A percentile compares a stretch with the other conserved stretches of the same genome.
These are phyloP conservation scores for Dissophora globulifera DNA, from an alignment of 192 early-diverging fungal species.

Conservation along the genomic window DNA sequence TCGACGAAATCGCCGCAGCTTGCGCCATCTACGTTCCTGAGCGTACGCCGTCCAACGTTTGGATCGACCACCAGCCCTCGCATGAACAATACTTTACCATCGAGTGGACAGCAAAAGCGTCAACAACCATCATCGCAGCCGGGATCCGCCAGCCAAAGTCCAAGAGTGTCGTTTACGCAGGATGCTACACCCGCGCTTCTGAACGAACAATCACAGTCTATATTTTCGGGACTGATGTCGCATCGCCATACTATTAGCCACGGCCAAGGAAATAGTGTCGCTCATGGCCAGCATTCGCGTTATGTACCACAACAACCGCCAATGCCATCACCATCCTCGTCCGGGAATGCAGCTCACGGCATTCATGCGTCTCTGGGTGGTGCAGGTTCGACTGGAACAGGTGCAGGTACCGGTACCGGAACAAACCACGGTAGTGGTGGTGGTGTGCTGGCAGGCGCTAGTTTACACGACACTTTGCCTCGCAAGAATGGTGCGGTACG, in stretches of 20 bases:
- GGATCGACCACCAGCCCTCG: too few relatives aligned
- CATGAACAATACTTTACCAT: too few relatives aligned
- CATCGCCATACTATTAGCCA: slow-evolving; percentile 33
- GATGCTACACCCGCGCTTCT: not conserved
- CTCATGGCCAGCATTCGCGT: too few relatives aligned
- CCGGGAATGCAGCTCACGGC: too few relatives aligned
- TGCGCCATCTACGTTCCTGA: slow-evolving; percentile 8
- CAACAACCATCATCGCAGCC: too few relatives aligned
- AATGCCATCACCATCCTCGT: too few relatives aligned
- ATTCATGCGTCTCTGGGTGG: not conserved
- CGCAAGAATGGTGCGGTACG: not conserved
- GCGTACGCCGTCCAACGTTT: slow-evolving; percentile 3
- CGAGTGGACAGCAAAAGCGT: too few relatives aligned
- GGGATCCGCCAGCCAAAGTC: slow-evolving; percentile 18
- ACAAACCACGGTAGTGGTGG: too few relatives aligned
- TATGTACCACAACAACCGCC: too few relatives aligned
- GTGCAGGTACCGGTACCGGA: not conserved
- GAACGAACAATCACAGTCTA: slow-evolving; percentile 13
- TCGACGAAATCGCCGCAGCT: not conserved
- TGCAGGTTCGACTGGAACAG: not conserved
- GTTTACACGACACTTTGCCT: not conserved
- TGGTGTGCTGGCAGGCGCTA: too few relatives aligned
- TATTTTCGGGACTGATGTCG: slow-evolving; percentile 10
- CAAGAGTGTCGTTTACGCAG: slow-evolving; percentile 18
- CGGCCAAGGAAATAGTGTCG: slow-evolving; percentile 34